Base-by-base conservation (phyloP, 192 early-diverging fungal species). In the Radiomyces spectabilis region DNA sequence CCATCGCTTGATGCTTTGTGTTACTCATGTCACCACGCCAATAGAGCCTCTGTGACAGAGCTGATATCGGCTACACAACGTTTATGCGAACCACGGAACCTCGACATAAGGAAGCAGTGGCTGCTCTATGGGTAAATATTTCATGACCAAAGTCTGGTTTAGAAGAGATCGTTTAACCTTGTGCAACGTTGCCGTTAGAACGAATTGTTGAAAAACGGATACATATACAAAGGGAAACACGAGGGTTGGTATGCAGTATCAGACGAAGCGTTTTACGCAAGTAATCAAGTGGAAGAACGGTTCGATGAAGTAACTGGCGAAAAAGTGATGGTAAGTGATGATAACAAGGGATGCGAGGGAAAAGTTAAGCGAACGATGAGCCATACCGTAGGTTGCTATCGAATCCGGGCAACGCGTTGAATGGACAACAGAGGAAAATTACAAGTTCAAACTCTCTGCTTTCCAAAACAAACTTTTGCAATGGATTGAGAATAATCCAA, bases 231-330 rank as follows among this genome's bases (percentile, higher is more conserved):
- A 70, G 93, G 92, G 18, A 64, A 67, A 39, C 91, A 98, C 42
- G 78, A 85, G 40, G 95, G 95, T 24, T 98, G 93, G 92, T 98
- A 98, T 69, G 84, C 88, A 1, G 82, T 98, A 4, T 95, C 94
- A 10, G 95, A 98, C 60, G 95, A 98, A 71, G 88, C 91, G 0
- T 98, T 93, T 58, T 92, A 93, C 57, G 74, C 90, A 0, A 64
- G 68, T 9, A 67, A 68, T 1, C 88, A 93, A 63, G 79, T 93
- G 0, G 81, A 88, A 46, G 76, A 86, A 57, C 70, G 80, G 18
- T 40, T 53, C 0, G 76, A 81, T 48, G 54, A 65, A 13, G 76
- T 79, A 34, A 70, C 72, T 16, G 82, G 79, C 12, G 57, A 69
- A 22, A 66, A 64, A 10, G 57, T 51, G 27, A 76, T 70, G 71